Conservation (phyloP, 306 rosid genomes). For the Malus orientalis region DNA sequence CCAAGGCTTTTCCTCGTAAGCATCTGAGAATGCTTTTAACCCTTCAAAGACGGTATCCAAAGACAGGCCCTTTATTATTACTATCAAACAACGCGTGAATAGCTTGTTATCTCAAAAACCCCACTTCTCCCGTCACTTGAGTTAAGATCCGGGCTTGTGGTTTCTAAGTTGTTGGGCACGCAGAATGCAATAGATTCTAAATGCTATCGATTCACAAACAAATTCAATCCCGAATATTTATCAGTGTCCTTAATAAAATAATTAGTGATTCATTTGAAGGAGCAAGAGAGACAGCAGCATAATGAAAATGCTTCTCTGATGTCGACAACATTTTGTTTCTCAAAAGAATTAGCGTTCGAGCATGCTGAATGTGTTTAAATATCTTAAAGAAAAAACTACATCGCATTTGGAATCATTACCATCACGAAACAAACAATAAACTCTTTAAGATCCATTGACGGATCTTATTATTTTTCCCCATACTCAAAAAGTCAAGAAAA, state of each 20-base stretch:
- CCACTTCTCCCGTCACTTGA: too few species aligned
- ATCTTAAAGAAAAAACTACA: neutral
- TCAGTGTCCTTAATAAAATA: neutral
- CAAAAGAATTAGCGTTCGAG: neutral
- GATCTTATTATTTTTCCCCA: slow-evolving; percentile 27
- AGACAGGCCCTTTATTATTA: too few species aligned
- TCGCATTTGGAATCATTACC: slow-evolving; percentile 3
- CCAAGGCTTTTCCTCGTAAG: too few species aligned
- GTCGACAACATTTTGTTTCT: neutral
- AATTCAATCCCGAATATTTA: neutral
- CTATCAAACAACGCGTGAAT: too few species aligned
- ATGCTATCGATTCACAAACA: neutral
- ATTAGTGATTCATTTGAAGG: neutral
- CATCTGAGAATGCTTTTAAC: too few species aligned
- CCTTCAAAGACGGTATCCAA: too few species aligned
- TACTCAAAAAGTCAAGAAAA: slow-evolving; percentile 4
- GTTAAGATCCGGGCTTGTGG: too few species aligned
- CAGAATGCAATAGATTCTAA: too few species aligned
- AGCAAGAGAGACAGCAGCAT: neutral
- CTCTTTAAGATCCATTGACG: slow-evolving; percentile 8
- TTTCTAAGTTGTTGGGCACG: too few species aligned
- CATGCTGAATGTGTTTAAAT: neutral
- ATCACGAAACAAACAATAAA: neutral
- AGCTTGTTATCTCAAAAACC: too few species aligned
- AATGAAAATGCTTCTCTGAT: neutral